Evolutionary conservation across 2,329 filamentous ascomycete species (phyloP), one percentile per base, ranked within the genome.

Genomic region (Fusarium tricinctum): DNA sequence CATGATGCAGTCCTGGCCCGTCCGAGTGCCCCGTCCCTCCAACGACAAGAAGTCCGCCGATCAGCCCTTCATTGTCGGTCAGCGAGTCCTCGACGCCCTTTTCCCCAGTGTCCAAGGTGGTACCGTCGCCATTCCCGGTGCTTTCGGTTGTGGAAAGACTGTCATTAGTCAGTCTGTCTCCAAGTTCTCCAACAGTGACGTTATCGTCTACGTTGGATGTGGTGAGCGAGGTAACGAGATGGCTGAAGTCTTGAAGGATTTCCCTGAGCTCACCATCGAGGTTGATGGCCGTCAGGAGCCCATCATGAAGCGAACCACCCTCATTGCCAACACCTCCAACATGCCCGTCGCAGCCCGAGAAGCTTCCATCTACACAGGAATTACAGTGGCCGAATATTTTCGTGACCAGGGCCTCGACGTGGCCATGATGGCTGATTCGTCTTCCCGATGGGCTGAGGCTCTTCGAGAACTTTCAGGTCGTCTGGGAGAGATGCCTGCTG

Each of bases 231-330:
- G 96, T 73, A 99, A 99, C 79, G 96, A 99, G 83, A 99, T 99
- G 96, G 96, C 96, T 69, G 96, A 99, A 87, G 96, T 99, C 73
- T 87, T 99, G 87, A 98, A 97, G 92, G 96, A 99, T 82, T 99
- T 99, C 86, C 96, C 96, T 62, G 94, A 98, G 87, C 92, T 99
- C 71, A 92, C 92, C 47, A 99, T 99, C 78, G 91, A 97, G 19
- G 89, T 98, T 73, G 91, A 97, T 43, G 96, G 96, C 75, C 93
- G 95, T 78, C 91, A 95, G 82, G 96, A 99, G 80, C 94, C 95
- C 73, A 99, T 99, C 85, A 99, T 99, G 96, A 99, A 99, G 89
- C 95, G 96, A 80, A 99, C 96, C 17, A 97, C 94, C 22, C 87
- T 99, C 65, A 98, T 99, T 78, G 96, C 96, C 80, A 99, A 99